Percentiles rank a stretch among this genome's conserved stretches.
Conservation (phyloP, 331 rosid species). For the Dryas integrifolia region DNA sequence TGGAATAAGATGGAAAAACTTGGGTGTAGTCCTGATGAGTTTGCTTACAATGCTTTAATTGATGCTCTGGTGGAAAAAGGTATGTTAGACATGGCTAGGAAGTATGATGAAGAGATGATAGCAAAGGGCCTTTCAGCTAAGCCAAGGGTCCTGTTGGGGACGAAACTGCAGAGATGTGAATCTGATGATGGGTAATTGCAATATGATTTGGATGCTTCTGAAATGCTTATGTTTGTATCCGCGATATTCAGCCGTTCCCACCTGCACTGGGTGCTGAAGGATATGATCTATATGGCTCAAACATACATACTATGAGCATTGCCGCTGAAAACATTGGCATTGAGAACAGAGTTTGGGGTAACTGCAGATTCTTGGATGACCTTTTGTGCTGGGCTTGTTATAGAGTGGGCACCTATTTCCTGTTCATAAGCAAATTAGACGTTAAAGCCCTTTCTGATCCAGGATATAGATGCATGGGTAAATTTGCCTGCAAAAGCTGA, state of each 20-base stretch:
- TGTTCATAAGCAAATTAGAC: neutral
- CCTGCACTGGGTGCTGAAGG: neutral
- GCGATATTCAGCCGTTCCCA: neutral
- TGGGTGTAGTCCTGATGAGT: conserved; percentile 80
- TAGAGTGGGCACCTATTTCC: neutral
- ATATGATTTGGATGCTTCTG: neutral
- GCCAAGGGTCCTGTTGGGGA: conserved; percentile 72
- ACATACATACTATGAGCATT: neutral
- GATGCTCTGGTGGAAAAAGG: conserved; percentile 85
- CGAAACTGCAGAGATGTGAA: conserved; percentile 35
- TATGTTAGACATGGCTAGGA: conserved; percentile 62
- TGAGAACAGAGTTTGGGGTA: neutral
- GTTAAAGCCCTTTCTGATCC: neutral
- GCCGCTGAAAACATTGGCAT: neutral
- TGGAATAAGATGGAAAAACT: conserved; percentile 76
- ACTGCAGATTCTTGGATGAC: neutral
- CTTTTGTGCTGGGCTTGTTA: neutral
- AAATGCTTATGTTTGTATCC: neutral
- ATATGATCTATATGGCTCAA: neutral
- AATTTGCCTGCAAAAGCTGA: neutral
- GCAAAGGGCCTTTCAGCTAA: conserved; percentile 76
- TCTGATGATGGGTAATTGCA: conserved; percentile 33
- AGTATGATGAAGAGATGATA: conserved; percentile 80
- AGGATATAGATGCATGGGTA: neutral
- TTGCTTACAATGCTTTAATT: conserved; percentile 79